Conservation (phyloP, 768 basidiomycete species). For the Suillus plorans region DNA sequence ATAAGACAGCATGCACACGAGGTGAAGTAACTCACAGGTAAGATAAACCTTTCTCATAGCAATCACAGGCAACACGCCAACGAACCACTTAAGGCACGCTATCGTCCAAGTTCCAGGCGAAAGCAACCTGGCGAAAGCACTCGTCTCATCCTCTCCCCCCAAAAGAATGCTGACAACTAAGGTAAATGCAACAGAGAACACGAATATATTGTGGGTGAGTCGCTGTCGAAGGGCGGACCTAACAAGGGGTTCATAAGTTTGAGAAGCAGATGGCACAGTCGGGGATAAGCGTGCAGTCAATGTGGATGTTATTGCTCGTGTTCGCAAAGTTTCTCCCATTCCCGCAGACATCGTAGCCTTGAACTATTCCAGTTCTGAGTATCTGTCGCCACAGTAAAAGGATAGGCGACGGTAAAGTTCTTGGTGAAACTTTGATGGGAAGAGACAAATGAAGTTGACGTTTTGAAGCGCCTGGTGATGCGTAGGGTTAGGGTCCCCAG, state of each 20-base stretch:
- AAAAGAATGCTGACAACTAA: constrained; percentile 43
- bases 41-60: constrained; percentile 59
- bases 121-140: constrained; percentile 37
- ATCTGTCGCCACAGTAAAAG: neutral
- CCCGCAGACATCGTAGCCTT: constrained; percentile 3
- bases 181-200: constrained; percentile 47
- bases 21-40: constrained; percentile 44
- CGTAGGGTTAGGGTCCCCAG: neutral
- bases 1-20: neutral
- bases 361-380: neutral
- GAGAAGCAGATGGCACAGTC: constrained; percentile 53
- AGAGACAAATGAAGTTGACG: neutral
- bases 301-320: constrained; percentile 41
- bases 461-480: neutral
- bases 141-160: constrained; percentile 15
- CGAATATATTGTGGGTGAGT: constrained; percentile 53
- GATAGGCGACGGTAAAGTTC: neutral
- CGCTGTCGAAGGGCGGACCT: constrained; percentile 63
- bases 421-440: neutral
- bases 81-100: constrained; percentile 46
- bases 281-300: constrained; percentile 47
- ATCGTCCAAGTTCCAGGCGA: constrained; percentile 43
- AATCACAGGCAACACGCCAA: constrained; percentile 54
- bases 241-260: constrained; percentile 64
- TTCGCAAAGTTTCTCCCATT: constrained; percentile 8